Conservation (phyloP, 148 eudicot genomes). For the Cornus suecica region DNA sequence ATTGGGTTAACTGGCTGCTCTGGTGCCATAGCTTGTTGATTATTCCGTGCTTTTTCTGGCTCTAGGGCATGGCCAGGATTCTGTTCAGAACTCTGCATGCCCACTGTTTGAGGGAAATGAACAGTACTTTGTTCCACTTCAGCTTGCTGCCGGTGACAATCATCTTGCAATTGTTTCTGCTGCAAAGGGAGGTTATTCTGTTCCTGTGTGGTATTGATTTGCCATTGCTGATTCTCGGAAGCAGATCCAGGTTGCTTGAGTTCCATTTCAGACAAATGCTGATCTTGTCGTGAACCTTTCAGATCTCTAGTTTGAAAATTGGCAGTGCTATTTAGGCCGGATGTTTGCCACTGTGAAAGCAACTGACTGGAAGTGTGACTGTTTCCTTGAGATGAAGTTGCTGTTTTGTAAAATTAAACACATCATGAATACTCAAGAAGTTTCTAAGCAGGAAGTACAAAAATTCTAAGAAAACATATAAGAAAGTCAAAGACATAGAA, state of each 20-base stretch:
- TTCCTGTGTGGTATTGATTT: constrained; percentile 34
- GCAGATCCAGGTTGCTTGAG: constrained; percentile 38
- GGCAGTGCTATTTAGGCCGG: constrained; percentile 45
- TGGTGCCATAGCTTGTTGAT: constrained; percentile 38
- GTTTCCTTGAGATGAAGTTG: constrained; percentile 62
- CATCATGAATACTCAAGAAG: neutral
- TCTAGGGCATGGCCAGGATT: constrained; percentile 35
- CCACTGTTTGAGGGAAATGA: constrained; percentile 38
- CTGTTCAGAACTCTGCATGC: constrained; percentile 40
- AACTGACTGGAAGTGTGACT: constrained; percentile 52
- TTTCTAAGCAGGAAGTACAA: neutral
- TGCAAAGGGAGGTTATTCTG: constrained; percentile 31
- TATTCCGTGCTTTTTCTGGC: constrained; percentile 32
- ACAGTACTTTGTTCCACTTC: constrained; percentile 42
- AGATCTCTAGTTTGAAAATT: constrained; percentile 36
- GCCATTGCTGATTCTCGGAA: constrained; percentile 39
- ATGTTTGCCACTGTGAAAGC: constrained; percentile 60
- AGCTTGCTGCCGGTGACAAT: constrained; percentile 28
- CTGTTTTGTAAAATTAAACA: constrained; percentile 19
- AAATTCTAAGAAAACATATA: neutral
- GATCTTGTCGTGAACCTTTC: constrained; percentile 29
- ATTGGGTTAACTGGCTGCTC: constrained; percentile 42
- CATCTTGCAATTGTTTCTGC: constrained; percentile 36
- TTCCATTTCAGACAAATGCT: constrained; percentile 41
- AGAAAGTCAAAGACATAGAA: neutral